Percentiles rank a stretch among this genome's conserved stretches.
phyloP scores from a whole-genome alignment of 441 rosid genomes.

The Aleurites moluccanus region DNA sequence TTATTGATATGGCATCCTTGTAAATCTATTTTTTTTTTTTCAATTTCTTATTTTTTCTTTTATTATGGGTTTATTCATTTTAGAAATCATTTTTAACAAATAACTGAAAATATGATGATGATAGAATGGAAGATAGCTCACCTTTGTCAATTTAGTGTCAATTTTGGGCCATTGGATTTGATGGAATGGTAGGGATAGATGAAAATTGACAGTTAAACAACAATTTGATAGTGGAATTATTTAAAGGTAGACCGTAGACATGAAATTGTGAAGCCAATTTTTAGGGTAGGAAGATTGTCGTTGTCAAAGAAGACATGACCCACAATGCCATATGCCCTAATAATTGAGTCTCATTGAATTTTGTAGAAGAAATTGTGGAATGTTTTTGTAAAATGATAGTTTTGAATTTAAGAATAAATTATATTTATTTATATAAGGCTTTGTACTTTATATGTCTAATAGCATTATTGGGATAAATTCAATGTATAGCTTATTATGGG shows the following conservation, averaged over 20 bases:
- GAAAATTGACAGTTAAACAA: neutral
- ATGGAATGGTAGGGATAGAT: neutral
- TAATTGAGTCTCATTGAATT: neutral
- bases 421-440: neutral
- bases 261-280: neutral
- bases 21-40: constrained; percentile 37
- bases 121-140: too few relatives aligned
- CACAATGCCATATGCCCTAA: neutral
- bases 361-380: neutral
- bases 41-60: neutral
- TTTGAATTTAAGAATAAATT: neutral
- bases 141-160: too few relatives aligned
- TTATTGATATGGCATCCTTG: too few relatives aligned
- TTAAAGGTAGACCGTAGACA: too few relatives aligned
- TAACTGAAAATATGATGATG: too few relatives aligned
- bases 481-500: too few relatives aligned
- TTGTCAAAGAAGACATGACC: neutral
- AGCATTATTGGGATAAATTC: neutral
- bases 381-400: neutral
- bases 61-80: constrained; percentile 15
- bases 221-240: neutral
- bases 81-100: neutral
- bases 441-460: too few relatives aligned
- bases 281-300: neutral
- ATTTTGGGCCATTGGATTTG: neutral